Base-by-base conservation (phyloP, 2,329 filamentous ascomycete species). In the Magnaporthiopsis rhizophila region DNA sequence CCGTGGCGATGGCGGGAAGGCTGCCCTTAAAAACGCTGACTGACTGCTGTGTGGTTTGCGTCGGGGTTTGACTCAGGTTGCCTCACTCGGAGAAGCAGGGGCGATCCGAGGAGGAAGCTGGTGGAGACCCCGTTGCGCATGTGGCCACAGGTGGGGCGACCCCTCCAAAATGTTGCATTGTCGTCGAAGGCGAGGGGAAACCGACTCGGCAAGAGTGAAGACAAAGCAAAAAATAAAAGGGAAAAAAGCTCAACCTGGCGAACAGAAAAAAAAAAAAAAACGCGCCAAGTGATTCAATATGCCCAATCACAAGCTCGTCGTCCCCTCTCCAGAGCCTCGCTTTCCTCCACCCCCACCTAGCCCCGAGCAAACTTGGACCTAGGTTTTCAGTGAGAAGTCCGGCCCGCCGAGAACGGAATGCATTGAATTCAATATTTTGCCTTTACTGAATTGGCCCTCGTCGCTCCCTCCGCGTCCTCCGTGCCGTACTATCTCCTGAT, bases 251-350 rank as follows among this genome's bases (percentile, higher is more conserved):
- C n/a, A 58, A 53, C 18, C 12, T 21, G n/a, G 32, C 18, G 63
- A 60, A 45, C 57, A 38, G 12, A 13, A 38, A 28, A 62, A 62
- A 62, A 62, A 58, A 59, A 6, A n/a, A n/a, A n/a, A n/a, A n/a
- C n/a, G n/a, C n/a, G 3, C 45, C 21, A n/a, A 53, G 21, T n/a
- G 45, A 53, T 11, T n/a, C 18, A n/a, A 53, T 8, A 53, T 53
- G 21, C 21, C 45, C 45, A 53, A 53, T 53, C 45, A 53, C 18
- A 53, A 53, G 45, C 45, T 53, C 21, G 18, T 11, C 45, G 45
- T 53, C n/a, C 18, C 45, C 45, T 21, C 45, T 9, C 45, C 21
- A 53, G 45, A 53, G 45, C 45, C 45, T 21, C 45, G 18, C 7
- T n/a, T 12, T 36, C 34, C 34, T 36, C 34, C 11, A 36, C 11